Percentiles rank a stretch among this genome's conserved stretches.
Conservation (phyloP, 441 rosid species). For the Populus trichocarpa region DNA sequence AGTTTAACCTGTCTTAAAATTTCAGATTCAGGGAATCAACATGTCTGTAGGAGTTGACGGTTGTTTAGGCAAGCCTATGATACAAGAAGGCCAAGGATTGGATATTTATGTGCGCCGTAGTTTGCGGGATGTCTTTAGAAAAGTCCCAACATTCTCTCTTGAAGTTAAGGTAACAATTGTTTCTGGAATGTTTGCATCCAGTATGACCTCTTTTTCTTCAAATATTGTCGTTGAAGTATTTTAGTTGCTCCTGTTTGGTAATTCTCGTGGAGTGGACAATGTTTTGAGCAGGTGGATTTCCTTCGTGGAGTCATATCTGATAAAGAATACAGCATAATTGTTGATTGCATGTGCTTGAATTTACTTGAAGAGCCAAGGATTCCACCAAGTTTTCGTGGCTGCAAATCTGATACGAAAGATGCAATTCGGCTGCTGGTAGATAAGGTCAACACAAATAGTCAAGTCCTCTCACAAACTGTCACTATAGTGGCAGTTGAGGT, state of each 20-base stretch:
- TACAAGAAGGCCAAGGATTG: conserved; percentile 85
- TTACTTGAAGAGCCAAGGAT: conserved; percentile 80
- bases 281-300: conserved; percentile 70
- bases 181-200: neutral
- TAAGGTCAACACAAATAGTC: conserved; percentile 89
- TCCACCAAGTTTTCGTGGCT: conserved; percentile 91
- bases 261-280: conserved; percentile 23
- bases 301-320: conserved; percentile 87
- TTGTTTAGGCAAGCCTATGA: conserved; percentile 82
- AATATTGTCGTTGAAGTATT: neutral
- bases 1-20: conserved; percentile 9
- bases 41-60: conserved; percentile 94
- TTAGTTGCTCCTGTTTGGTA: conserved; percentile 3
- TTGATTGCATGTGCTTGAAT: conserved; percentile 68
- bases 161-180: conserved; percentile 73
- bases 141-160: conserved; percentile 86
- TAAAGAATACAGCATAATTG: conserved; percentile 84
- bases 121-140: conserved; percentile 92
- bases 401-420: conserved; percentile 67
- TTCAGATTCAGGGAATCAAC: conserved; percentile 91
- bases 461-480: conserved; percentile 78
- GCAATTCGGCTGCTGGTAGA: conserved; percentile 79
- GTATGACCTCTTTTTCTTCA: neutral
- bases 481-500: conserved; percentile 87
- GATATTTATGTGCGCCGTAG: conserved; percentile 87